These are phyloP conservation scores for Stephanodiscus triporus DNA, from an alignment of 108 stramenopile genomes.

Conservation along the genomic window DNA sequence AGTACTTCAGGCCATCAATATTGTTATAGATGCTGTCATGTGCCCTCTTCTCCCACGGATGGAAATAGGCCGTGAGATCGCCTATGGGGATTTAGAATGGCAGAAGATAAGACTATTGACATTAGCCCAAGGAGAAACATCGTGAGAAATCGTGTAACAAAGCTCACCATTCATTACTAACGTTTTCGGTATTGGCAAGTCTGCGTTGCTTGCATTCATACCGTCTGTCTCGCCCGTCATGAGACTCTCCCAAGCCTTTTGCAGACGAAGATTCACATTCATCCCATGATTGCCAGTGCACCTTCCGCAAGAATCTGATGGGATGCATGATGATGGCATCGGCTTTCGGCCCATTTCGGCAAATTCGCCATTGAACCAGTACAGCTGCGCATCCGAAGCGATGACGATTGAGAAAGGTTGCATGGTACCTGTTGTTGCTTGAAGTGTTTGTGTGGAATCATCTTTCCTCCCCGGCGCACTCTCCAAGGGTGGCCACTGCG, in stretches of 20 bases:
- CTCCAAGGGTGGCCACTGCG: conserved; percentile 1
- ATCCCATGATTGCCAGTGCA: conserved; percentile 47
- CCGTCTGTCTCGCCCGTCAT: conserved; percentile 32
- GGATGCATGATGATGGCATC: conserved; percentile 35
- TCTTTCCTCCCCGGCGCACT: neutral
- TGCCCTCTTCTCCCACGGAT: conserved; percentile 47
- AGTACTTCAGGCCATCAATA: conserved; percentile 39
- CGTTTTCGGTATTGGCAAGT: conserved; percentile 39
- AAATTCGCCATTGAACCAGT: conserved; percentile 61
- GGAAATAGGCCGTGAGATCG: conserved; percentile 56
- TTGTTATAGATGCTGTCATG: conserved; percentile 52
- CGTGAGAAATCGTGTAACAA: neutral
- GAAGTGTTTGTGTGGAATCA: neutral
- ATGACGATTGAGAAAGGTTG: conserved; percentile 49
- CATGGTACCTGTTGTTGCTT: neutral
- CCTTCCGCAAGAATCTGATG: conserved; percentile 38
- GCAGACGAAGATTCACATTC: conserved; percentile 40
- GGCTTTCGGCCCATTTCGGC: conserved; percentile 42
- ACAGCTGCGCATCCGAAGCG: conserved; percentile 51
- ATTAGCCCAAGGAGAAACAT: neutral
- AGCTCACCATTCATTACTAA: conserved; percentile 51
- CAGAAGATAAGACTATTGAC: too few relatives aligned
- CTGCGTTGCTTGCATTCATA: conserved; percentile 4
- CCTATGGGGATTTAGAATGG: neutral
- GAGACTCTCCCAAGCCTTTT: conserved; percentile 41